Conservation (phyloP, 2,329 filamentous ascomycete species). For the Colletotrichum aenigma region DNA sequence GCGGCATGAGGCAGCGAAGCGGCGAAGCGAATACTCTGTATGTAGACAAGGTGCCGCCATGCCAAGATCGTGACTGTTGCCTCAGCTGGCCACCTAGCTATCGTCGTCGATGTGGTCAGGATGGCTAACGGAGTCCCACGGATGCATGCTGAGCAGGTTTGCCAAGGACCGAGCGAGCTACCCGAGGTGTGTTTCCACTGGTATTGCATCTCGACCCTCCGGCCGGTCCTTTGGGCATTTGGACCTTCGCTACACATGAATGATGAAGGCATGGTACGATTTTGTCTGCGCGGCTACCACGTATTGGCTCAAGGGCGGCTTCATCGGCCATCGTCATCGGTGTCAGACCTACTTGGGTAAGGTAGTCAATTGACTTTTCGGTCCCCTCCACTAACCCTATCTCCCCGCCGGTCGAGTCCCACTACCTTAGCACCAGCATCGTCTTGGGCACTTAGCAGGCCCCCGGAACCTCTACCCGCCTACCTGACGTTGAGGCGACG, state of each 20-base stretch:
- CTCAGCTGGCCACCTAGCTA: no score
- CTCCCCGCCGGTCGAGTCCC: not conserved
- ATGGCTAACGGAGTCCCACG: not conserved
- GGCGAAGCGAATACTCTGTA: not conserved
- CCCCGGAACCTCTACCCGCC: not conserved
- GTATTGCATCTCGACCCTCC: not conserved
- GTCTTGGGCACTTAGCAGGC: not conserved
- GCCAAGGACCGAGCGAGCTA: not conserved
- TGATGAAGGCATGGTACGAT: not conserved
- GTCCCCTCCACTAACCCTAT: not conserved
- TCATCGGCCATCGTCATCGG: not conserved
- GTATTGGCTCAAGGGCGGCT: not conserved
- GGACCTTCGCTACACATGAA: not conserved
- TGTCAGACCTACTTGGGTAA: not conserved
- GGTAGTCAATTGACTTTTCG: not conserved
- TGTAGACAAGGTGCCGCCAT: no score
- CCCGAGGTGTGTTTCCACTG: no score
- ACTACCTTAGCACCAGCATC: no score
- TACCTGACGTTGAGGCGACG: not conserved
- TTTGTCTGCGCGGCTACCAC: not conserved
- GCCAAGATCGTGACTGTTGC: no score
- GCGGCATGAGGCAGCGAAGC: not conserved
- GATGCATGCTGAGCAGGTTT: not conserved
- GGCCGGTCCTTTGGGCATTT: not conserved
- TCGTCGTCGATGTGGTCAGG: no score